Percentiles rank a stretch among this genome's conserved stretches.
Evolutionary conservation across 441 rosid genomes (phyloP).

Genomic region (Melastoma candidum): DNA sequence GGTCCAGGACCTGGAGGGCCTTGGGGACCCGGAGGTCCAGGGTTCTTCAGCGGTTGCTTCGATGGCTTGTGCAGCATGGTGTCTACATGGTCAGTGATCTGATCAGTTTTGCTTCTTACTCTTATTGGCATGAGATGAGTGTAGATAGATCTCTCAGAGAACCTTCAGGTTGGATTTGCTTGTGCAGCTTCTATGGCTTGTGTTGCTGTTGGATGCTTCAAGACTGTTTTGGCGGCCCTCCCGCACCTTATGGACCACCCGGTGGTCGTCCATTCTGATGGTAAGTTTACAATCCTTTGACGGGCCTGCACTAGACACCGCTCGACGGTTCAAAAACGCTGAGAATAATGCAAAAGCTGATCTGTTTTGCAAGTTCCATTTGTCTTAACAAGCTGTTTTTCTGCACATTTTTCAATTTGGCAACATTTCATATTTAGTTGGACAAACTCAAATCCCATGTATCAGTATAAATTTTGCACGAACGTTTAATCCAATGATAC

Average conservation of each 20-base stretch:
- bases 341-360: no score
- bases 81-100: conserved; percentile 43
- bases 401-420: no score
- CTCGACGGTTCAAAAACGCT: no score
- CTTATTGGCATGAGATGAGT: not conserved
- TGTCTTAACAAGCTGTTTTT: no score
- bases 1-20: conserved; percentile 26
- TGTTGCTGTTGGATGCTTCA: conserved; percentile 78
- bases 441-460: no score
- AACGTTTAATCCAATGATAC: no score
- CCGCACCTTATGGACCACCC: conserved; percentile 40
- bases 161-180: not conserved
- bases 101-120: not conserved
- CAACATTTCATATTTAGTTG: no score
- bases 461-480: no score
- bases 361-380: no score
- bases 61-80: conserved; percentile 52
- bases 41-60: conserved; percentile 47
- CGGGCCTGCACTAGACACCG: no score
- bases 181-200: conserved; percentile 50
- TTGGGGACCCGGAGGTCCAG: conserved; percentile 8
- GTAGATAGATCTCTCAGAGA: not conserved
- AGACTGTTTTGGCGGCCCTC: conserved; percentile 49
- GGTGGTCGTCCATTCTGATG: conserved; percentile 8
- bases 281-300: not conserved